Conservation (phyloP, 345 rosid species). For the Camelina sativa region DNA sequence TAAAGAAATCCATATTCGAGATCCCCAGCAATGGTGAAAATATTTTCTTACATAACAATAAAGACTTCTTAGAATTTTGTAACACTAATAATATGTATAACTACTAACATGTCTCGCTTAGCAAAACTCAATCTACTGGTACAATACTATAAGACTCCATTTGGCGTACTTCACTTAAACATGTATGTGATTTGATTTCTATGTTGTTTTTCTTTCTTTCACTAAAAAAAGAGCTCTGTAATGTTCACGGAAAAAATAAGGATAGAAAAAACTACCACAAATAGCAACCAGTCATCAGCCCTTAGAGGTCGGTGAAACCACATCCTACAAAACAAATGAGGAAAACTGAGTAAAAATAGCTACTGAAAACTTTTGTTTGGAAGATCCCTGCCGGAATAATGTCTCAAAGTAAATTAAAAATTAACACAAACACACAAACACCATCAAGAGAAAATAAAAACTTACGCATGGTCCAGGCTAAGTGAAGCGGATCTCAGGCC, state of each 20-base stretch:
- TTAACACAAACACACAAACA: background rate
- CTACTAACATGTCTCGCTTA: background rate
- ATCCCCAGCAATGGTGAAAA: background rate
- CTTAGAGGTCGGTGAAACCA: conserved; percentile 87
- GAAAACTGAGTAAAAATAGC: background rate
- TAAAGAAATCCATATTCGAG: background rate
- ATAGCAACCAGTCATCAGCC: conserved; percentile 96
- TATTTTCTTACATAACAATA: background rate
- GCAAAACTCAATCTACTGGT: background rate
- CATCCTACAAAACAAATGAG: conserved; percentile 58
- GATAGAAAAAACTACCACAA: conserved; percentile 56
- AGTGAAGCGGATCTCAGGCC: conserved; percentile 64
- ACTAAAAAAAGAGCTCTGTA: background rate
- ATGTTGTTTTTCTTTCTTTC: background rate
- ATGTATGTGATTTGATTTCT: background rate
- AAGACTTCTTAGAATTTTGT: background rate
- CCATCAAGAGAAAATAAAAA: conserved; percentile 17
- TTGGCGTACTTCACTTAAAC: background rate
- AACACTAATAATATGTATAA: too few species aligned
- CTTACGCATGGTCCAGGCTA: conserved; percentile 97
- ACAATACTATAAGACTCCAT: background rate
- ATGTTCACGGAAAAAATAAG: conserved; percentile 3
- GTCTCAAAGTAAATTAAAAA: background rate
- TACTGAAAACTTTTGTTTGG: conserved; percentile 1
- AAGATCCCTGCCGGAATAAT: conserved; percentile 11